Base-by-base conservation (phyloP, 306 rosid genomes). In the Hippophae tibetana region DNA sequence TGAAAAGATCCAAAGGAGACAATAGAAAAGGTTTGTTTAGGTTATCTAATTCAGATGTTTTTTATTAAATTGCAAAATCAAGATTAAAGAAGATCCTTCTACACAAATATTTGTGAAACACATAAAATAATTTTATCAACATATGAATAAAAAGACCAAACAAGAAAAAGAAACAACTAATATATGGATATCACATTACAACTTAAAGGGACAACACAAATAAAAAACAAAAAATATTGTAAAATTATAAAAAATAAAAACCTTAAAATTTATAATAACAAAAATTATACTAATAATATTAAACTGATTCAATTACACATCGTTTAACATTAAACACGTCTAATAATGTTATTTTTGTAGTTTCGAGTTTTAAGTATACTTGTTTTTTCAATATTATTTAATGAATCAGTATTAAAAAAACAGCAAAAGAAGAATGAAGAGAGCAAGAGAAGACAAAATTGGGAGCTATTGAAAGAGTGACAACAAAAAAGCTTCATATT, bases 401-500 rank as follows among this genome's bases (percentile, higher is more conserved):
- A 18, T 18, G 1, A 18, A 18, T 18, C 23, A 31, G 49, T 31
- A 27, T 42, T 8, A 52, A 10, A 58, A 46, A 69, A 71, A 49
- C 13, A 47, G 49, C 49, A 54, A 58, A 71, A 73, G 56, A 23
- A 69, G 58, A 65, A 53, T 23, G 48, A 18, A 56, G 67, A 84
- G 68, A 41, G 57, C 55, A 43, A 27, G 61, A 42, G 43, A 67
- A 60, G 77, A 83, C 89, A 81, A 79, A 79, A 73, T 61, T 56
- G 63, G 77, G 75, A 72, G 72, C 81, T 73, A 72, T 8, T 84
- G 52, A 64, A 72, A 5, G 69, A 67, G 68, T 71, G 72, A 73
- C 77, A 78, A 64, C 72, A 61, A 72, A 73, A 68, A 77, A 52
- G 74, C 82, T 81, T 79, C 72, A 43, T 55, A 54, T 67, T 76